Evolutionary conservation across 805 yeast species (phyloP).

Genomic region (Wickerhamomyces silvicola): DNA sequence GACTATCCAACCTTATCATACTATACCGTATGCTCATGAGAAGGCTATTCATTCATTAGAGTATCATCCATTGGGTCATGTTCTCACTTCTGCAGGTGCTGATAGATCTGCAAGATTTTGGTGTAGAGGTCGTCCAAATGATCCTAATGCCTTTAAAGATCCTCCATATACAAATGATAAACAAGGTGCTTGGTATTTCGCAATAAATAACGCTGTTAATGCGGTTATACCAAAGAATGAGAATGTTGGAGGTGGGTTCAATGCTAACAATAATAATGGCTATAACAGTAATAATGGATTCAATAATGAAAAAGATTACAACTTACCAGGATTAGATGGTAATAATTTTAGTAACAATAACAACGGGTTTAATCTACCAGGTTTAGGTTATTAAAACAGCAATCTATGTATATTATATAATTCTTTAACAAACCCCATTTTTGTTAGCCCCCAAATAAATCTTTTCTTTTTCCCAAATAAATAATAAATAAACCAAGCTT

Average conservation of each 20-base stretch:
- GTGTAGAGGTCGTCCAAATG: conserved; percentile 90
- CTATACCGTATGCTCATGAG: conserved; percentile 89
- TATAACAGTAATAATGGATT: background rate
- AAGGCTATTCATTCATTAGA: conserved; percentile 85
- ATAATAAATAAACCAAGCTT: background rate
- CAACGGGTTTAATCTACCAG: conserved; percentile 10
- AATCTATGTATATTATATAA: too few species aligned
- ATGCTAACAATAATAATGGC: background rate
- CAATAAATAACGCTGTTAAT: conserved; percentile 31
- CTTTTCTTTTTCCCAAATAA: background rate
- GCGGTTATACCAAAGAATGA: conserved; percentile 27
- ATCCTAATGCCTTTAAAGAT: conserved; percentile 74
- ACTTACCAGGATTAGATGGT: background rate
- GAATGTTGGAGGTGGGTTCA: conserved; percentile 21
- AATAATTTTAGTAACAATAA: conserved; percentile 1
- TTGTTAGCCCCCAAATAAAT: background rate
- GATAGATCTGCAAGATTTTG: conserved; percentile 91
- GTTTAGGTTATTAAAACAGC: conserved; percentile 13
- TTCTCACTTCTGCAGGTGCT: conserved; percentile 86
- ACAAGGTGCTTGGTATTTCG: conserved; percentile 50
- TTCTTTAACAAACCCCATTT: background rate
- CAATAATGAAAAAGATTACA: background rate
- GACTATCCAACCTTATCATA: conserved; percentile 42
- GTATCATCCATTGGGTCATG: conserved; percentile 92
- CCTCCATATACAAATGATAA: conserved; percentile 69